Conservation (phyloP, 2,329 filamentous ascomycete species). For the Rhynchosporium graminicola region DNA sequence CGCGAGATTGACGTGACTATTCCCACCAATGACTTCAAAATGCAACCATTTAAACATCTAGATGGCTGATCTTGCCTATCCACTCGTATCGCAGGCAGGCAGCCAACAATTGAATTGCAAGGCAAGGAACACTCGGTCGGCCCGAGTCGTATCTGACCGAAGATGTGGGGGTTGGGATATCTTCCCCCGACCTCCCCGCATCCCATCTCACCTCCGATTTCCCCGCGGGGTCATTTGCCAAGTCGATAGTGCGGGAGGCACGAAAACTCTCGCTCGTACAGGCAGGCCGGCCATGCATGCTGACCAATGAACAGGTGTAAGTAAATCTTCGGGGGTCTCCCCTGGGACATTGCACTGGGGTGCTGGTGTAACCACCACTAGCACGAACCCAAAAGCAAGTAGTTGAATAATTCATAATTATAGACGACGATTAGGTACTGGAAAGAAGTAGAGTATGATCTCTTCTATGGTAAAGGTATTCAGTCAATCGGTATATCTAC, state of each 20-base stretch:
- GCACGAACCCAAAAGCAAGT: too few relatives aligned
- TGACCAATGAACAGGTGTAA: neutral
- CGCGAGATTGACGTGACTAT: constrained; percentile 1
- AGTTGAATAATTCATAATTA: too few relatives aligned
- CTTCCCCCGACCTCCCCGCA: neutral
- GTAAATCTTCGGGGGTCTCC: neutral
- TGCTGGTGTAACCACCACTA: too few relatives aligned
- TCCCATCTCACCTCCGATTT: neutral
- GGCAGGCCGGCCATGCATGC: neutral
- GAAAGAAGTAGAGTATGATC: too few relatives aligned
- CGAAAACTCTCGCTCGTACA: too few relatives aligned
- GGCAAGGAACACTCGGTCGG: constrained; percentile 1
- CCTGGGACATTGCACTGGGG: neutral
- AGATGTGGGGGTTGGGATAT: neutral
- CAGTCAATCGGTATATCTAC: too few relatives aligned
- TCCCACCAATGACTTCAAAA: neutral
- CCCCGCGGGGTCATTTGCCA: constrained; percentile 6
- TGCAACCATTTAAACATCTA: too few relatives aligned
- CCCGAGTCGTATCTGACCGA: constrained; percentile 3
- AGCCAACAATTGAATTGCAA: neutral
- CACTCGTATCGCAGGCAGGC: neutral
- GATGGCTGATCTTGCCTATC: too few relatives aligned
- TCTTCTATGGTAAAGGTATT: too few relatives aligned
- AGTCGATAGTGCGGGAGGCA: neutral
- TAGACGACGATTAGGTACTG: too few relatives aligned